A percentile compares a stretch with the other conserved stretches of the same genome.
phyloP scores from a whole-genome alignment of 768 basidiomycete species.

The Boletus speciosus region DNA sequence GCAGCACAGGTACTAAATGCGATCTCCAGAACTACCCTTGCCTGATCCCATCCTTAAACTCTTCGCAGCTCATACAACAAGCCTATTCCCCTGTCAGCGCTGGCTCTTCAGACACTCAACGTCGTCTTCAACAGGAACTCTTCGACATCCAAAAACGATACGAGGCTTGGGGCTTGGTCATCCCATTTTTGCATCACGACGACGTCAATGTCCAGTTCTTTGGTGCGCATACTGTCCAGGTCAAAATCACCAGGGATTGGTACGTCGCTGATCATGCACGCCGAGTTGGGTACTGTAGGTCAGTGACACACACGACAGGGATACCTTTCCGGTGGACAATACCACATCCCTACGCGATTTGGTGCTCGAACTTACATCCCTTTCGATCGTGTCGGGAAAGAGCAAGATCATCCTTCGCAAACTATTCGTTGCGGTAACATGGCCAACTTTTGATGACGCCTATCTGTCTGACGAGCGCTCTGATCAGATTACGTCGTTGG shows the following conservation, averaged over 20 bases:
- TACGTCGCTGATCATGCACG: slow-evolving; percentile 33
- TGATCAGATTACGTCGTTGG: slow-evolving; percentile 60
- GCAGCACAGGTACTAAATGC: slow-evolving; percentile 51
- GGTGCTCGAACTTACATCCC: slow-evolving; percentile 66
- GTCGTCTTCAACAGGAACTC: slow-evolving; percentile 64
- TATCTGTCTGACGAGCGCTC: slow-evolving; percentile 5
- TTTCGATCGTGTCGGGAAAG: slow-evolving; percentile 55
- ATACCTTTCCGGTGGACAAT: slow-evolving; percentile 64
- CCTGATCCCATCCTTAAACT: slow-evolving; percentile 10
- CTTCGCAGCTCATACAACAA: slow-evolving; percentile 61
- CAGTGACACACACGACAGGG: slow-evolving; percentile 45
- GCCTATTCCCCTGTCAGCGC: slow-evolving; percentile 54
- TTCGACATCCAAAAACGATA: slow-evolving; percentile 73
- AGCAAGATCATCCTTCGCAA: slow-evolving; percentile 79
- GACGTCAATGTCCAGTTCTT: slow-evolving; percentile 92
- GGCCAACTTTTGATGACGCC: neutral
- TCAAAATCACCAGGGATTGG: slow-evolving; percentile 94
- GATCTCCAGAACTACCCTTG: slow-evolving; percentile 3
- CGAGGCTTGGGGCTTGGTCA: slow-evolving; percentile 82
- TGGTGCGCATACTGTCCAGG: slow-evolving; percentile 89
- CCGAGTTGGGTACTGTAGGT: neutral
- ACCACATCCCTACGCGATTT: slow-evolving; percentile 57
- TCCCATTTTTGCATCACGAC: slow-evolving; percentile 66
- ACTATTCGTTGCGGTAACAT: slow-evolving; percentile 74
- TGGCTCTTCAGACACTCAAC: slow-evolving; percentile 56